Base-by-base conservation (phyloP, 108 stramenopile genomes). In the Pseudonitzschia pungens region DNA sequence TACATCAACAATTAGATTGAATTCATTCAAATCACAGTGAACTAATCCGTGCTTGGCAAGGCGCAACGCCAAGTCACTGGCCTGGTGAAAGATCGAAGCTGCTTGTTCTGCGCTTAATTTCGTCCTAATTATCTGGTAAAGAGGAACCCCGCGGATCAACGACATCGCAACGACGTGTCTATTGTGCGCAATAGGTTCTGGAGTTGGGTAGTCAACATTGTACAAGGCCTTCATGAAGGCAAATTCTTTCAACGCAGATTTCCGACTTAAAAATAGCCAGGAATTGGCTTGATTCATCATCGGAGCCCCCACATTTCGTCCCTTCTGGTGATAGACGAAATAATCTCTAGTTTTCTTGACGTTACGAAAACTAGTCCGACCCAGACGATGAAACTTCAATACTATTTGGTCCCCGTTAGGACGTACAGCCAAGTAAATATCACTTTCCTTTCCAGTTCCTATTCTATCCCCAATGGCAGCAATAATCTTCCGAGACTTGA, bases 11-110 rank as follows among this genome's bases (percentile, higher is more conserved):
- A 99, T 86, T n/a, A 99, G 69, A 79, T 99, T 99, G 79, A 99
- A 99, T 79, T 99, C 99, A 82, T 99, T 99, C 81, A 98, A 91
- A 83, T 99, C 99, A 71, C 99, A 98, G 81, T 99, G 99, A 4
- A 99, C 94, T 54, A 99, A 84, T 21, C 99, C 99, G 73, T 96
- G 95, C 28, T 81, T 43, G 14, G 97, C 98, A 55, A 99, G 77
- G 29, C 90, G 72, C 41, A 78, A 72, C 56, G 90, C 87, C 81
- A 92, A 70, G 60, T 79, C 71, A 56, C 81, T 86, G 45, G 90
- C 89, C 73, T 92, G 87, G 43, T 80, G 65, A 80, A 94, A 98
- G 54, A 99, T 97, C 32, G 79, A 79, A 42, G 89, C 92, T 1
- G 98, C 97, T 77, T 99, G 90, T 42, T 81, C 94, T 42, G 96